Base-by-base conservation (phyloP, 1,284 basidiomycete genomes). In the Cronartium ribicola region DNA sequence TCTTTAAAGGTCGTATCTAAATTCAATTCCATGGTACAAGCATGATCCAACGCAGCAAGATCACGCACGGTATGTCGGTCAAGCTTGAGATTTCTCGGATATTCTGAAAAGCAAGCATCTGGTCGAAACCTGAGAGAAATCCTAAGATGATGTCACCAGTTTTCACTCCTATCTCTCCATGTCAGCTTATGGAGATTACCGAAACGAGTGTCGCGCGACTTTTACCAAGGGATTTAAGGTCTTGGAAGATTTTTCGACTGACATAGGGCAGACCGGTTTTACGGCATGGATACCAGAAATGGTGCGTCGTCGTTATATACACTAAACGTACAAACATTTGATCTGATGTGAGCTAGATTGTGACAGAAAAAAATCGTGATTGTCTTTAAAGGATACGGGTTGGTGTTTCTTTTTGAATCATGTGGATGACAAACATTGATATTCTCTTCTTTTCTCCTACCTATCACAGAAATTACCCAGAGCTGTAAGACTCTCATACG, bases 171-270 rank as follows among this genome's bases (percentile, higher is more conserved):
- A 75, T 44, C 73, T 76, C 41, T 67, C 66, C 10, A 75, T 75
- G 75, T 66, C 76, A 60, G 46, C 75, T 20, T 73, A 77, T 44
- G 76, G 76, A 14, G 62, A 76, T 46, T 76, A 73, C 65, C 65
- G 46, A 44, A 46, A 46, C 7, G 48, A 61, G 6, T 77, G 76
- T 64, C 76, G 76, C 20, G 55, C 17, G 36, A 77, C 76, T n/a
- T 77, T 77, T 57, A 66, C 73, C 29, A 74, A 71, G 55, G 76
- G 76, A 37, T 77, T 75, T 64, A 60, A 67, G n/a, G 66, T 77
- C 29, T 66, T 77, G 29, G 40, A 73, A 66, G 40, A 48, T 7
- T 77, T 76, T 66, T 17, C 65, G n/a, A 75, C 75, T 64, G 37
- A 51, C 0, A 37, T 62, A 6, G 76, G 75, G 20, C 76, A 77